Evolutionary conservation across 1,284 basidiomycete species (phyloP).

Genomic region (Irpex lacteus): DNA sequence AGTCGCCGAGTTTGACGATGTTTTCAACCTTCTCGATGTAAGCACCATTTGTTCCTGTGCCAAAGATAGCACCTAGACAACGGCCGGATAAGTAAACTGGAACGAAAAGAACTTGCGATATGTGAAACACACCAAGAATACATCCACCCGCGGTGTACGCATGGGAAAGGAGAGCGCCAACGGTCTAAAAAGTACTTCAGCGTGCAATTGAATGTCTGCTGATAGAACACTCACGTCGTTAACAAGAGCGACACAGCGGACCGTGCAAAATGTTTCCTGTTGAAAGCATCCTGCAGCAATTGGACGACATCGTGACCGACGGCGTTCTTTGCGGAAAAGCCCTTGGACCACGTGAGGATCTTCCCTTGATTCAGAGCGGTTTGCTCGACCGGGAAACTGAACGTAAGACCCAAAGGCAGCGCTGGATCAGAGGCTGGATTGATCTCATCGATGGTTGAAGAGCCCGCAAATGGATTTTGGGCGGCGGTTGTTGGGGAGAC

Average conservation of each 20-base stretch:
- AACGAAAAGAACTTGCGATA: not conserved
- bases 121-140: conserved; percentile 56
- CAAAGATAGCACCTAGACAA: conserved; percentile 76
- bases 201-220: not conserved
- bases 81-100: not conserved
- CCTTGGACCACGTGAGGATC: conserved; percentile 97
- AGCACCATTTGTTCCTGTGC: conserved; percentile 97
- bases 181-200: conserved; percentile 58
- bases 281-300: conserved; percentile 90
- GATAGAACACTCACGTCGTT: conserved; percentile 77
- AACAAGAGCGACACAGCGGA: conserved; percentile 91
- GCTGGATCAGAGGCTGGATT: conserved; percentile 33
- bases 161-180: conserved; percentile 89
- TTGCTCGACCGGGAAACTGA: conserved; percentile 97
- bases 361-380: conserved; percentile 88
- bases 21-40: conserved; percentile 88
- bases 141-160: conserved; percentile 91
- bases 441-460: conserved; percentile 15
- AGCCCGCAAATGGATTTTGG: conserved; percentile 17
- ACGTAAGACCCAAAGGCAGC: conserved; percentile 88
- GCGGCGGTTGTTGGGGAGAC: conserved; percentile 34
- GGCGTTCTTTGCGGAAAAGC: conserved; percentile 89
- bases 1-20: conserved; percentile 79
- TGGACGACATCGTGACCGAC: conserved; percentile 91
- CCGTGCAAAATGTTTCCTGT: conserved; percentile 92